Conservation (phyloP, 305 asterid species). For the Fraxinus greggii region DNA sequence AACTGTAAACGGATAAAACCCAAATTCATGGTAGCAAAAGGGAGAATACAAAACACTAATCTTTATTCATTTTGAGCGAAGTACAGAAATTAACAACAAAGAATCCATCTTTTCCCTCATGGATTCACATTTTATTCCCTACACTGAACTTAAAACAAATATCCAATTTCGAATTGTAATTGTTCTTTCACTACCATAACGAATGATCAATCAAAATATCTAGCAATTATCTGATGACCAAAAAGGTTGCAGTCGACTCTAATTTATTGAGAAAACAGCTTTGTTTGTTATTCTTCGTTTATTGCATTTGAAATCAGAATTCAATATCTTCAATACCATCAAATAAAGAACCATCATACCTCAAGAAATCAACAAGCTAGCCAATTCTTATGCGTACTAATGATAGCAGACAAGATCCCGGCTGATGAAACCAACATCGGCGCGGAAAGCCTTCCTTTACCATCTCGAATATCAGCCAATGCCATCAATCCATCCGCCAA, state of each 20-base stretch:
- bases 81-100: background rate
- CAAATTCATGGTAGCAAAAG: background rate
- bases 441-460: constrained; percentile 54
- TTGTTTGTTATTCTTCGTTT: background rate
- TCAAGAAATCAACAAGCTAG: constrained; percentile 45
- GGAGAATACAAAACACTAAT: background rate
- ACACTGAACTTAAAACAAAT: background rate
- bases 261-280: background rate
- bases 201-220: background rate
- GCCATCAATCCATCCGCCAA: constrained; percentile 90
- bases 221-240: background rate
- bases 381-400: constrained; percentile 96
- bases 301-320: background rate
- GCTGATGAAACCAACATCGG: constrained; percentile 71
- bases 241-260: background rate
- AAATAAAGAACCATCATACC: constrained; percentile 24
- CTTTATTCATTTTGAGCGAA: constrained; percentile 8
- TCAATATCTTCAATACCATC: background rate
- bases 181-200: background rate
- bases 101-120: background rate
- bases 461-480: constrained; percentile 75
- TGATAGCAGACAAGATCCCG: constrained; percentile 74
- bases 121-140: constrained; percentile 4
- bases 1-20: background rate
- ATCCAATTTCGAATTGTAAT: background rate